Evolutionary conservation across 164 flowering plant species (phyloP), one percentile per base, ranked within the genome.

Genomic region (Buxus sempervirens): DNA sequence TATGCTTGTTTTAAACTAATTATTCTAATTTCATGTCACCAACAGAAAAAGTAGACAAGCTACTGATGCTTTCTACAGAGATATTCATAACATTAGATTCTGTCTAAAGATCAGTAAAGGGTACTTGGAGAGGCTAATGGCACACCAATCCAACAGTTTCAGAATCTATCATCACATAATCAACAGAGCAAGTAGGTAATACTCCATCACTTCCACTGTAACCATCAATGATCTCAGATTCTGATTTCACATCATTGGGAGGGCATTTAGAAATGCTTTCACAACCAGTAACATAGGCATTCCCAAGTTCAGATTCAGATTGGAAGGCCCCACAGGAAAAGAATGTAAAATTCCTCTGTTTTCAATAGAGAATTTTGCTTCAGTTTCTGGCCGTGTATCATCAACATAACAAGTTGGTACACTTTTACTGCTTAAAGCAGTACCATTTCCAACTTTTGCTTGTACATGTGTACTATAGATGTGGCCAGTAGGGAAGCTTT

Each of bases 21-120:
- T 66, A 54, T 24, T 77, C 72, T 26, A 51, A 15, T 23, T 61
- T 42, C 59, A 27, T 22, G 25, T 49, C 68, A 53, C 55, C 69
- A 54, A 68, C 64, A 51, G 56, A 32, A 25, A 21, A 10, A 42
- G n/a, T 26, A 27, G 48, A 45, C 73, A 59, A 26, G 26, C 36
- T 65, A 51, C 22, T 54, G 60, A 15, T 41, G 28, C 26, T 65
- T 49, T 51, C 69, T 14, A 23, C 16, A 27, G 14, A 38, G 24
- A 26, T 60, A 25, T 65, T 66, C 38, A 23, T 49, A 42, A 27
- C 74, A 25, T 65, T 53, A 49, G 65, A 49, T 42, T 60, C 56
- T 32, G 18, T 15, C 54, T 54, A 64, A 55, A 24, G 60, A 75
- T 51, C 69, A 60, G 38, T 65, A 69, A 54, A 53, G 48, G 27